phyloP scores from a whole-genome alignment of 2,329 filamentous ascomycete genomes.

The Lachnellula suecica region DNA sequence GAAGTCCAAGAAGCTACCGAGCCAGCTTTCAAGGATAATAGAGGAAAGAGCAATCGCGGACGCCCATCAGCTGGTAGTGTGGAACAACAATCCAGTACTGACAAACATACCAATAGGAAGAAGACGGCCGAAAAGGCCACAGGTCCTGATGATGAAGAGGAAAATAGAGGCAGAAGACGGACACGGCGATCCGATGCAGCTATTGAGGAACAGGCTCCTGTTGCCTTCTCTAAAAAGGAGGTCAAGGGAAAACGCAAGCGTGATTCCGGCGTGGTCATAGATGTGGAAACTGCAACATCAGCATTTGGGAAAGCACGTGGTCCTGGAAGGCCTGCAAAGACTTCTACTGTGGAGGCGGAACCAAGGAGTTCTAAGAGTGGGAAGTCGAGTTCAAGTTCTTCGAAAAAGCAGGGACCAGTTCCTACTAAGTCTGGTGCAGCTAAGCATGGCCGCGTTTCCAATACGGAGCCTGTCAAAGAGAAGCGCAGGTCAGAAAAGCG shows the following conservation, averaged over 20 bases:
- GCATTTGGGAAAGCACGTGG: slow-evolving; percentile 14
- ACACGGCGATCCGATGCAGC: slow-evolving; percentile 8
- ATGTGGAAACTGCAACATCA: slow-evolving; percentile 23
- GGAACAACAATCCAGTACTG: neutral
- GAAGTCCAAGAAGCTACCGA: neutral
- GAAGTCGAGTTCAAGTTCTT: neutral
- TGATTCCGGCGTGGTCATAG: slow-evolving; percentile 6
- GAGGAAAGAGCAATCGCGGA: neutral
- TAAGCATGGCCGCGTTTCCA: slow-evolving; percentile 2
- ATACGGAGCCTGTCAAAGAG: slow-evolving; percentile 1
- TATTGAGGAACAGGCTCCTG: neutral
- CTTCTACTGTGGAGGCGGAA: neutral
- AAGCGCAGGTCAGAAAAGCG: slow-evolving; percentile 15
- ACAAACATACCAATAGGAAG: neutral
- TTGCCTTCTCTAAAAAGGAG: neutral
- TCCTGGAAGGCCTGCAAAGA: neutral
- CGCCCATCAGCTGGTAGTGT: neutral
- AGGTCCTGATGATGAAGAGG: neutral
- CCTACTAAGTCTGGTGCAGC: neutral
- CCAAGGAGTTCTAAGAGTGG: neutral
- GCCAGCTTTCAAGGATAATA: neutral
- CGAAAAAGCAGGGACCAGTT: neutral
- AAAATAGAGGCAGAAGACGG: slow-evolving; percentile 6
- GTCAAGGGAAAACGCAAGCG: neutral
- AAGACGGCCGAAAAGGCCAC: neutral